Percentiles rank a stretch among this genome's conserved stretches.
phyloP scores from a whole-genome alignment of 2,329 filamentous ascomycete genomes.

The Botrytis porri region DNA sequence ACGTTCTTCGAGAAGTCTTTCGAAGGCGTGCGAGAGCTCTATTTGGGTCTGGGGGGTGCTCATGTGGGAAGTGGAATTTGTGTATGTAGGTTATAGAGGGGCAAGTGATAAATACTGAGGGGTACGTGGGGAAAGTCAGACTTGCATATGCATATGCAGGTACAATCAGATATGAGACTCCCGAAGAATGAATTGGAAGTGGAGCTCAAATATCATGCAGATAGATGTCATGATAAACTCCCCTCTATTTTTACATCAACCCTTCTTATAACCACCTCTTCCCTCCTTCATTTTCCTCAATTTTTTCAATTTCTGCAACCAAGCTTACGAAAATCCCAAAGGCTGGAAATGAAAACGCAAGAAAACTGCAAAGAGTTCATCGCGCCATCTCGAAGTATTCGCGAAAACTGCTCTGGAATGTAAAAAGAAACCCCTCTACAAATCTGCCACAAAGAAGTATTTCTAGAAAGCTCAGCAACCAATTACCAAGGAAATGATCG shows the following conservation, averaged over 20 bases:
- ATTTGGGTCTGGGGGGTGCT: not conserved
- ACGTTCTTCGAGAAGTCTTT: slow-evolving; percentile 16
- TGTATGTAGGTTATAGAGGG: not conserved
- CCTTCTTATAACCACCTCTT: not conserved
- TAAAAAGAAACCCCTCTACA: not conserved
- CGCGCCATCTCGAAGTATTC: slow-evolving; percentile 5
- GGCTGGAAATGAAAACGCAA: slow-evolving; percentile 8
- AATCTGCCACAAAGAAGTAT: slow-evolving; percentile 1
- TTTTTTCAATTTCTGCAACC: not conserved
- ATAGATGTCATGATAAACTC: not conserved
- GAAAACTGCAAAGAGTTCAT: not conserved
- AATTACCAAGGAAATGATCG: slow-evolving; percentile 1
- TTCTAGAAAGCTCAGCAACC: not conserved
- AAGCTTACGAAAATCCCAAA: not conserved
- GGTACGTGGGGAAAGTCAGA: slow-evolving; percentile 8
- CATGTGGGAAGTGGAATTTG: not conserved
- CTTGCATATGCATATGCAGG: slow-evolving; percentile 16
- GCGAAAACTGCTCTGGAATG: slow-evolving; percentile 8
- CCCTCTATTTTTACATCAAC: slow-evolving; percentile 12
- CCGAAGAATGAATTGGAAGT: slow-evolving; percentile 8
- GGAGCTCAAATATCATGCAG: not conserved
- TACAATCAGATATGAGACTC: not conserved
- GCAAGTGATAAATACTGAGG: not conserved
- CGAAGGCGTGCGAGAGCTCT: slow-evolving; percentile 16
- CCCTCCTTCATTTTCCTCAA: not conserved